Evolutionary conservation across 495 filamentous ascomycete genomes (phyloP).

Genomic region (Lophiotrema nucula): DNA sequence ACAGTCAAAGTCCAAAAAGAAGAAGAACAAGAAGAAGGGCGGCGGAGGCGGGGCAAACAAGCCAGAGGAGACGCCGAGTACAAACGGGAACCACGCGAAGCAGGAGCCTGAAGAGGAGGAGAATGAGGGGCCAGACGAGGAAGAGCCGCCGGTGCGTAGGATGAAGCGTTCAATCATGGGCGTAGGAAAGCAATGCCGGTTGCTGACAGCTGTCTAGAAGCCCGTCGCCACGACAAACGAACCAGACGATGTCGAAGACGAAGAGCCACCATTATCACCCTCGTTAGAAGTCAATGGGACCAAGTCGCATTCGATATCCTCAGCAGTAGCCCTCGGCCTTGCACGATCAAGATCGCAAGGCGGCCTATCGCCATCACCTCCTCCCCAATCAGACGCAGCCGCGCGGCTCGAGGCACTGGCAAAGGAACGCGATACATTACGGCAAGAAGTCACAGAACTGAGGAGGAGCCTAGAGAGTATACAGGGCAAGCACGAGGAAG

Average conservation of each 20-base stretch:
- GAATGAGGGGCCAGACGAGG: constrained; percentile 35
- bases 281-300: constrained; percentile 24
- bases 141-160: constrained; percentile 32
- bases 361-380: constrained; percentile 15
- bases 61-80: constrained; percentile 24
- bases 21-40: constrained; percentile 43
- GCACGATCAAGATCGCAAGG: constrained; percentile 26
- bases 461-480: constrained; percentile 76
- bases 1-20: constrained; percentile 38
- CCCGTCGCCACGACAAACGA: constrained; percentile 8
- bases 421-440: constrained; percentile 75
- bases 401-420: constrained; percentile 70
- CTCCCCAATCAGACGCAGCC: constrained; percentile 47
- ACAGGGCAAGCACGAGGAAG: constrained; percentile 65
- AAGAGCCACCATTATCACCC: constrained; percentile 11
- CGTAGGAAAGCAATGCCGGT: no score
- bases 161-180: background rate
- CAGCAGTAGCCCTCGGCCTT: constrained; percentile 29
- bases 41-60: constrained; percentile 25
- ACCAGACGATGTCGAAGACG: constrained; percentile 26
- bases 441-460: constrained; percentile 75
- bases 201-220: constrained; percentile 25
- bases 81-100: constrained; percentile 11
- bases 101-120: constrained; percentile 37
- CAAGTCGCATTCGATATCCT: constrained; percentile 29